A percentile compares a stretch with the other conserved stretches of the same genome.
These are phyloP conservation scores for Candida tallmaniae DNA, from an alignment of 805 yeast genomes.

Conservation along the genomic window DNA sequence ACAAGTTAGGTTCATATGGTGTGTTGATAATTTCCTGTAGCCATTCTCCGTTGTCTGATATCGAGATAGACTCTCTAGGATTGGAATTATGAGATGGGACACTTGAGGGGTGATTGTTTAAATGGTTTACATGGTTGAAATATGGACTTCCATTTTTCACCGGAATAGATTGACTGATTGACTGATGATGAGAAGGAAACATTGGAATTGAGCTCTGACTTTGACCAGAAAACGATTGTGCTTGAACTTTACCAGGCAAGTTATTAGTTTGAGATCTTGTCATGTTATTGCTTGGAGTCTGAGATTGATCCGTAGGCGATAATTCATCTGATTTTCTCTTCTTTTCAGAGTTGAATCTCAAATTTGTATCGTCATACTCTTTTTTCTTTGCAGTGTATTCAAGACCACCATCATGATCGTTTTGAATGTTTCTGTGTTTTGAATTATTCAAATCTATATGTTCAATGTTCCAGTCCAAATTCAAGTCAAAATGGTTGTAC, in stretches of 20 bases:
- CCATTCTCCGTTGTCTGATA: slow-evolving; percentile 48
- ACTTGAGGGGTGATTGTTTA: slow-evolving; percentile 2
- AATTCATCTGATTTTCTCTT: slow-evolving; percentile 5
- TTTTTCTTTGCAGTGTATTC: background rate
- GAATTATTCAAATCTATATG: slow-evolving; percentile 20
- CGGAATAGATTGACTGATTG: background rate
- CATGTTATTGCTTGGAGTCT: background rate
- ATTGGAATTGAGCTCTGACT: background rate
- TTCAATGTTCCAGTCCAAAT: slow-evolving; percentile 26
- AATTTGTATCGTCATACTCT: background rate
- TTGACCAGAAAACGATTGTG: background rate
- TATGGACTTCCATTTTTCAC: background rate
- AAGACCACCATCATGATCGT: background rate
- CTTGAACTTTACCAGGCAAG: background rate
- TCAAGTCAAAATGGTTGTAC: slow-evolving; percentile 11
- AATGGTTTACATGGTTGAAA: slow-evolving; percentile 1
- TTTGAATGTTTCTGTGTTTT: background rate
- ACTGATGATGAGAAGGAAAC: slow-evolving; percentile 1
- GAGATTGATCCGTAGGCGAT: slow-evolving; percentile 6
- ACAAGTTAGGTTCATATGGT: slow-evolving; percentile 56
- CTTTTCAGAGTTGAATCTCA: slow-evolving; percentile 4
- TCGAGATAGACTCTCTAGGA: slow-evolving; percentile 1
- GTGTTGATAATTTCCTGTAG: slow-evolving; percentile 64
- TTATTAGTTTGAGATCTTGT: background rate
- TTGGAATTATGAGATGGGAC: background rate